Evolutionary conservation across 2,329 filamentous ascomycete genomes (phyloP), one percentile per base, ranked within the genome.

Genomic region (Stemphylium lycopersici): DNA sequence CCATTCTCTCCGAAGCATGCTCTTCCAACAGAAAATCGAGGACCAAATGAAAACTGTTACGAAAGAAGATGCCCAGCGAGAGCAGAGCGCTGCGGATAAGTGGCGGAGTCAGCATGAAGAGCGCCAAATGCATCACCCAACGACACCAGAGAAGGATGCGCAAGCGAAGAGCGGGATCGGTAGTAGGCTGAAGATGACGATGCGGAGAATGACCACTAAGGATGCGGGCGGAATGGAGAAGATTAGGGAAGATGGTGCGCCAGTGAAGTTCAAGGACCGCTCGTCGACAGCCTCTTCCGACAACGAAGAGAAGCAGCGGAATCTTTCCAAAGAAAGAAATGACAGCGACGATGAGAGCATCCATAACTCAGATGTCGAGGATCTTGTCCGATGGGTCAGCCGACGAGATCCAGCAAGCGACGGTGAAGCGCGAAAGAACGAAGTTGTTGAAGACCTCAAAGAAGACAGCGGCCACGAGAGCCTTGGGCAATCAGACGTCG

Each of bases 381-480:
- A 72, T 1, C 22, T 74, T 3, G 63, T 72, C 13, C 66, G 70
- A 26, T 74, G 71, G 72, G 67, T 73, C 6, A 72, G 69, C 40
- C 57, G 65, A 52, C 56, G 63, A 32, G 69, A 71, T 48, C 59
- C 63, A n/a, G 61, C 67, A 6, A 68, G 66, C 20, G 67, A 70
- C 20, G 66, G 66, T n/a, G 67, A 71, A 57, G 40, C 56, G 4
- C 49, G 53, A n/a, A 48, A 48, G 38, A 48, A 37, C 16, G 50
- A 33, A 16, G 10, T 42, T 24, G 42, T 53, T 12, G 11, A 16
- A 6, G 15, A 51, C n/a, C 51, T 50, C n/a, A 55, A 63, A 15
- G 58, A 66, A 34, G 61, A 68, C 26, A 67, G 62, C 31, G 67
- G 59, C 1, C 62, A 68, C 15, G 70, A 70, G 34, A 73, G 70